phyloP scores from a whole-genome alignment of 2,329 filamentous ascomycete species.

The Myriangium duriaei region DNA sequence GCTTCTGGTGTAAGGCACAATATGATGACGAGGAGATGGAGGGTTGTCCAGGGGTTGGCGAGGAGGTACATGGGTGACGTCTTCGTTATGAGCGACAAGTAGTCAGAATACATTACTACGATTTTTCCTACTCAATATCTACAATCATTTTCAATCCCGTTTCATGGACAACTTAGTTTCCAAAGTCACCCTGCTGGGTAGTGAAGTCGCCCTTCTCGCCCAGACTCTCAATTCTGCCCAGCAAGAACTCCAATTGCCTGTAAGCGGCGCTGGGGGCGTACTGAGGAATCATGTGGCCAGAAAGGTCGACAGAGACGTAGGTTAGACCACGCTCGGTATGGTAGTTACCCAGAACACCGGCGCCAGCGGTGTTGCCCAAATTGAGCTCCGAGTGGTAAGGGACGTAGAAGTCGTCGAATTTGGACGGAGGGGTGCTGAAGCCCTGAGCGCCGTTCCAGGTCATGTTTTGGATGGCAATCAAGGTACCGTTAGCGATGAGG shows the following conservation, averaged over 20 bases:
- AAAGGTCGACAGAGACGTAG: constrained; percentile 49
- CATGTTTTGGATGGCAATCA: constrained; percentile 68
- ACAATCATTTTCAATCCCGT: no score
- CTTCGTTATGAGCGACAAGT: no score
- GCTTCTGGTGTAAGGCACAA: constrained; percentile 87
- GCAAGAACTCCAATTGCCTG: constrained; percentile 60
- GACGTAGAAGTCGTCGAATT: constrained; percentile 51
- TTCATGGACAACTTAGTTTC: no score
- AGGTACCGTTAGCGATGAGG: constrained; percentile 54
- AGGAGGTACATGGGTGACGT: constrained; percentile 80
- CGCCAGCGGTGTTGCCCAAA: constrained; percentile 40
- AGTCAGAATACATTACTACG: no score
- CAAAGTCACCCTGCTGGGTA: constrained; percentile 21
- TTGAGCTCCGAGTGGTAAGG: constrained; percentile 45
- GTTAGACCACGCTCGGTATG: constrained; percentile 68
- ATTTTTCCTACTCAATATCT: no score
- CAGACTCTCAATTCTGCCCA: constrained; percentile 54
- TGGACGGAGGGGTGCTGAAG: constrained; percentile 47
- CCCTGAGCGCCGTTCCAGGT: constrained; percentile 62
- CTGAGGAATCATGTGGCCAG: constrained; percentile 57
- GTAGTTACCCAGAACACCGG: constrained; percentile 56
- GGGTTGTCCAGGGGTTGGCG: constrained; percentile 74
- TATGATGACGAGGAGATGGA: constrained; percentile 68
- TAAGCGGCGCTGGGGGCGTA: constrained; percentile 58
- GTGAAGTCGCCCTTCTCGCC: constrained; percentile 25